Evolutionary conservation across 192 early-diverging fungal species (phyloP).

Genomic region (Martensiomyces pterosporus): DNA sequence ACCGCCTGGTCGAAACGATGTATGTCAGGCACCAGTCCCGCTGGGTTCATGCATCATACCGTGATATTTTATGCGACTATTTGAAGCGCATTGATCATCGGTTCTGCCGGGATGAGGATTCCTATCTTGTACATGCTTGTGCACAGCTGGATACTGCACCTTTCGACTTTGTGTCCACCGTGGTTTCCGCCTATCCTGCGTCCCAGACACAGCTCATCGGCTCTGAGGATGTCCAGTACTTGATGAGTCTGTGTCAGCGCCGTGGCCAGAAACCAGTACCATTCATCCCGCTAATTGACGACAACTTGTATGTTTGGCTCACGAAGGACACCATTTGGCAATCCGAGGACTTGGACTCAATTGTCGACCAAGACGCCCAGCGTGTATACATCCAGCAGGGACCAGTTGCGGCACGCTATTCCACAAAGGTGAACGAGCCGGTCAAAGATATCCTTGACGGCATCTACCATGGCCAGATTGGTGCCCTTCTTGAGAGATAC

Average conservation of each 20-base stretch:
- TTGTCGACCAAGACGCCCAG: constrained; percentile 67
- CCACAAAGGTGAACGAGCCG: constrained; percentile 69
- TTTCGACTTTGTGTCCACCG: constrained; percentile 66
- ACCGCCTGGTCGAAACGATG: constrained; percentile 75
- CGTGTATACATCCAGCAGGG: constrained; percentile 87
- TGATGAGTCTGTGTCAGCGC: constrained; percentile 35
- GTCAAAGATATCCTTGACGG: constrained; percentile 80
- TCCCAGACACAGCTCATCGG: constrained; percentile 13
- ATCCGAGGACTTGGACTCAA: constrained; percentile 77
- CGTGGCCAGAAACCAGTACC: constrained; percentile 82
- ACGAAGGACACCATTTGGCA: constrained; percentile 91
- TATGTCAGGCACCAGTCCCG: constrained; percentile 64
- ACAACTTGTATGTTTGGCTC: constrained; percentile 88
- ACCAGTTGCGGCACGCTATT: constrained; percentile 74
- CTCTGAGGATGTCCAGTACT: constrained; percentile 26
- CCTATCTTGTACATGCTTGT: not conserved
- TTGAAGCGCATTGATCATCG: constrained; percentile 66
- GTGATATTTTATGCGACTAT: constrained; percentile 77
- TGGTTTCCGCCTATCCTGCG: not conserved
- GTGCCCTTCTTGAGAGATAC: too few relatives aligned
- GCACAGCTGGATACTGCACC: not conserved
- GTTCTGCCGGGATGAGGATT: constrained; percentile 54
- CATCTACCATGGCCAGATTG: constrained; percentile 73
- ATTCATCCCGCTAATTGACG: constrained; percentile 86
- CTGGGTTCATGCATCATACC: constrained; percentile 78